Evolutionary conservation across 495 filamentous ascomycete genomes (phyloP).

Genomic region (Lentithecium fluviatile): DNA sequence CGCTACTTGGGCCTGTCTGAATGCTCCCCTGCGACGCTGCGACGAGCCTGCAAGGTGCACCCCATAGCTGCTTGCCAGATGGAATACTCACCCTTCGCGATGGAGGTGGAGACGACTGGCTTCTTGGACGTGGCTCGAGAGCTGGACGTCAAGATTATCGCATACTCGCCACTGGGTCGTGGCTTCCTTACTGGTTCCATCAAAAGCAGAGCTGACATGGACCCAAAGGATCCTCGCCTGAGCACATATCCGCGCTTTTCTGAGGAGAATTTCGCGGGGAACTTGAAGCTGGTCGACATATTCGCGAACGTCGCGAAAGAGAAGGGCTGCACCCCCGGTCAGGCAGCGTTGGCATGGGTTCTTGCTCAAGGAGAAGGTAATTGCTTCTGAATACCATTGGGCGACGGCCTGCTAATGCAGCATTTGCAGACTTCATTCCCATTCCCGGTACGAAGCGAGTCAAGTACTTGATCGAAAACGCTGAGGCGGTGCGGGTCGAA

Average conservation of each 20-base stretch:
- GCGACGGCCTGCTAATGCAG: not conserved
- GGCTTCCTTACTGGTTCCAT: constrained; percentile 57
- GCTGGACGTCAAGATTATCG: constrained; percentile 60
- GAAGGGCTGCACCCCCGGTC: constrained; percentile 50
- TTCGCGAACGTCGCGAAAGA: constrained; percentile 49
- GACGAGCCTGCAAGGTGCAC: constrained; percentile 58
- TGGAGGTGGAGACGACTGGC: constrained; percentile 55
- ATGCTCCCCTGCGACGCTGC: constrained; percentile 54
- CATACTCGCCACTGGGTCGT: constrained; percentile 62
- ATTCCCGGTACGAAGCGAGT: constrained; percentile 46
- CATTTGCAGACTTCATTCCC: constrained; percentile 29
- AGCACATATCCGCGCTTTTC: constrained; percentile 46
- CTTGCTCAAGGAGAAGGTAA: constrained; percentile 52
- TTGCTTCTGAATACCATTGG: constrained; percentile 33
- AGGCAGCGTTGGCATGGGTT: constrained; percentile 58
- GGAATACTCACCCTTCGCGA: constrained; percentile 61
- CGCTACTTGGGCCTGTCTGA: constrained; percentile 60
- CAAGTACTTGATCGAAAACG: constrained; percentile 41
- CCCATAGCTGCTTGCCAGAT: constrained; percentile 62
- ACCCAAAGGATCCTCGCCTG: constrained; percentile 44
- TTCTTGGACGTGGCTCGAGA: constrained; percentile 59
- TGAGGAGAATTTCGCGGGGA: constrained; percentile 56
- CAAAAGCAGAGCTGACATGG: constrained; percentile 49
- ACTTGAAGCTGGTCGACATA: constrained; percentile 52
- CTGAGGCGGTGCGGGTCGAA: constrained; percentile 36